Conservation (phyloP, 2,329 filamentous ascomycete species). For the Diaporthe vexans region DNA sequence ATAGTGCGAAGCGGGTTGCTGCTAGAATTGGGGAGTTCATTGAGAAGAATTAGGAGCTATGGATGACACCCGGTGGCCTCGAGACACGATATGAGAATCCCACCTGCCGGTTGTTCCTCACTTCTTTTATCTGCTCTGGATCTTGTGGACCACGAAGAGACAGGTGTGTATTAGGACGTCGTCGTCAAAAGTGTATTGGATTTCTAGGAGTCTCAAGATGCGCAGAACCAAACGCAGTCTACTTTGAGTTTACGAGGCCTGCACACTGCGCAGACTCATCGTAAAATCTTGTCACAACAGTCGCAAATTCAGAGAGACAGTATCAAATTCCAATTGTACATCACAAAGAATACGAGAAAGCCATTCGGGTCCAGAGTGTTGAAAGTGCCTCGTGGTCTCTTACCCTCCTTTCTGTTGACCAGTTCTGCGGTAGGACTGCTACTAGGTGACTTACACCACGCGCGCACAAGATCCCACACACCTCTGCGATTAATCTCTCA, state of each 20-base stretch:
- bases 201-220: no score
- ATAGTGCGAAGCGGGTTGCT: constrained; percentile 36
- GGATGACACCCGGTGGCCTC: no score
- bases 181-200: neutral
- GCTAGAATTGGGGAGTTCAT: constrained; percentile 34
- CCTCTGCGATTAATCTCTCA: no score
- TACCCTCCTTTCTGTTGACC: no score
- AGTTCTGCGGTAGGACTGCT: neutral
- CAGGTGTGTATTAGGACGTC: neutral
- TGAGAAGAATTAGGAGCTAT: neutral
- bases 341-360: neutral
- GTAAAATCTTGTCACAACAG: no score
- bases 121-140: neutral
- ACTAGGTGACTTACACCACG: neutral
- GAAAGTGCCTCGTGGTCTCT: neutral
- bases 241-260: neutral
- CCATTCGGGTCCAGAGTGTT: fast-evolving
- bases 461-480: no score
- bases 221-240: neutral
- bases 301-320: neutral
- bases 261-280: neutral
- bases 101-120: neutral
- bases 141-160: neutral
- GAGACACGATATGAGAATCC: neutral
- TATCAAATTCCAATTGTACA: no score